Percentiles rank a stretch among this genome's conserved stretches.
These are phyloP conservation scores for Discostella stelligera DNA, from an alignment of 352 stramenopile genomes.

Conservation along the genomic window DNA sequence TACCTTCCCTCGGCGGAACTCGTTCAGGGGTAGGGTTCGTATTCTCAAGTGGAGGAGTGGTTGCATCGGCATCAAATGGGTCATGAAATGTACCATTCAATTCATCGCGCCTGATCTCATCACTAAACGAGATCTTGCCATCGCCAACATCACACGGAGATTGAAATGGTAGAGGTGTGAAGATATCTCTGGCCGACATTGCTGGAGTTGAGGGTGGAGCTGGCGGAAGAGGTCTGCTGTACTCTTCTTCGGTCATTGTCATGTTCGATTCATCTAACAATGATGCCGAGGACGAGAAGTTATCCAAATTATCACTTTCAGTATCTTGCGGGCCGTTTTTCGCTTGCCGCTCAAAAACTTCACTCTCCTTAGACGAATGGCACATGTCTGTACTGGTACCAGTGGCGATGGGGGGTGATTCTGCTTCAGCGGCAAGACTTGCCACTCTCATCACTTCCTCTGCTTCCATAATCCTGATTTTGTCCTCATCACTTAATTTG, in stretches of 20 bases:
- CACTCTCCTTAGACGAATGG: conserved; percentile 2
- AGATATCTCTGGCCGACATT: conserved; percentile 30
- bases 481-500: conserved; percentile 17
- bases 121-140: conserved; percentile 51
- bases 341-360: conserved; percentile 22
- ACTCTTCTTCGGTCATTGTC: conserved; percentile 22
- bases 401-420: conserved; percentile 5
- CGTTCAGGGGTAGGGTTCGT: too few relatives aligned
- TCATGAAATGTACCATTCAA: conserved; percentile 13
- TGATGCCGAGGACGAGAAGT: conserved; percentile 39
- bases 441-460: conserved; percentile 35
- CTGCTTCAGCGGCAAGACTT: conserved; percentile 18
- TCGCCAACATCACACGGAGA: conserved; percentile 44
- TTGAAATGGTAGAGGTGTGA: conserved; percentile 33
- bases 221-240: conserved; percentile 47
- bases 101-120: conserved; percentile 40
- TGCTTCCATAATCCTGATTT: conserved; percentile 18
- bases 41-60: conserved; percentile 16
- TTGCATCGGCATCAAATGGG: background rate
- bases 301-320: conserved; percentile 24
- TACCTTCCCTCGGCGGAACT: conserved; percentile 4
- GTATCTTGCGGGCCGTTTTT: conserved; percentile 12
- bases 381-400: background rate
- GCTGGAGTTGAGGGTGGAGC: conserved; percentile 70
- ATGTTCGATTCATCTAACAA: conserved; percentile 38